These are phyloP conservation scores for Yamadazyma oceani DNA, from an alignment of 1,139 yeast genomes.

Conservation along the genomic window DNA sequence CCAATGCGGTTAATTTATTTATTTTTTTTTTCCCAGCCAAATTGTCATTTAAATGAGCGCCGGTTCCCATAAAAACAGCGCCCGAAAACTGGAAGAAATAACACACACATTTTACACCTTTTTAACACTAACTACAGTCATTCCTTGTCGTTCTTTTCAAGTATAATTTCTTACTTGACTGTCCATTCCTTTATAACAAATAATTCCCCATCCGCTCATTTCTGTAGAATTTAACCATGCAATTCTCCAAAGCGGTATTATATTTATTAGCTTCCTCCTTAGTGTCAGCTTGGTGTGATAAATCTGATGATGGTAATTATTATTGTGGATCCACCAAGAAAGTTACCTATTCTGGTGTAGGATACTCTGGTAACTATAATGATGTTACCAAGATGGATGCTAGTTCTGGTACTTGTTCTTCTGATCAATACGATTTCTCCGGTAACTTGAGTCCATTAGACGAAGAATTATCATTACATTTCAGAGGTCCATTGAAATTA, in stretches of 20 bases:
- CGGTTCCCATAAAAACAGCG: not conserved
- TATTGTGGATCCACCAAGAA: conserved; percentile 74
- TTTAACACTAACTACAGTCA: conserved; percentile 18
- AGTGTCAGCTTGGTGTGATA: conserved; percentile 25
- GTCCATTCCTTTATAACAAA: conserved; percentile 1
- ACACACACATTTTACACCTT: not conserved
- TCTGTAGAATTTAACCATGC: conserved; percentile 15
- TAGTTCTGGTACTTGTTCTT: conserved; percentile 53
- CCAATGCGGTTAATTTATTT: too few relatives aligned
- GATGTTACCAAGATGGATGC: conserved; percentile 54
- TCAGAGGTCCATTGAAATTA: conserved; percentile 73
- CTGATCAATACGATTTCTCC: conserved; percentile 48
- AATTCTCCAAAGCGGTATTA: conserved; percentile 18
- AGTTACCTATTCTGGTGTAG: conserved; percentile 66
- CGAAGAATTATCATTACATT: conserved; percentile 73
- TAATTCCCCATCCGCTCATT: not conserved
- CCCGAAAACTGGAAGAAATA: too few relatives aligned
- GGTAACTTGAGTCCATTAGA: conserved; percentile 70
- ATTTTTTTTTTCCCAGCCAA: not conserved
- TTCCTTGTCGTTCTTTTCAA: conserved; percentile 14
- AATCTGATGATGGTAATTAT: conserved; percentile 66
- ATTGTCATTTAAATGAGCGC: conserved; percentile 1
- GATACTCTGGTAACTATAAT: conserved; percentile 62
- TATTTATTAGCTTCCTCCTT: conserved; percentile 22
- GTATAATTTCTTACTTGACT: not conserved